Conservation (phyloP, 2,329 filamentous ascomycete species). For the Dothideomycetes sp. region DNA sequence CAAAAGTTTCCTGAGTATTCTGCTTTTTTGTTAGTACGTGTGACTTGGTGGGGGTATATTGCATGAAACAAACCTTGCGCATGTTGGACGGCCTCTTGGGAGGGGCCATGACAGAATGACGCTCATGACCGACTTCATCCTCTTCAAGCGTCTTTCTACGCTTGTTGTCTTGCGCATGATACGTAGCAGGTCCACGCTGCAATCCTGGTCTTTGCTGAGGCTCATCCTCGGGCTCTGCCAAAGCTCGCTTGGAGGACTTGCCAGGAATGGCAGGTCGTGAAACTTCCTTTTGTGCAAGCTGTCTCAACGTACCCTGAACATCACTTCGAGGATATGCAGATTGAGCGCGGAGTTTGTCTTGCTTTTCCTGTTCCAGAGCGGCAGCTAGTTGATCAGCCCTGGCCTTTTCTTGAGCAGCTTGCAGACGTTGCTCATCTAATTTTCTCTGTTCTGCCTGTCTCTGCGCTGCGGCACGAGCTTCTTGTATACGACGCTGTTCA, state of each 20-base stretch:
- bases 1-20: constrained; percentile 43
- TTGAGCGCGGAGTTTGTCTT: constrained; percentile 15
- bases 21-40: no score
- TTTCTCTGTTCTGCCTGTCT: constrained; percentile 22
- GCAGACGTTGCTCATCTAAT: constrained; percentile 41
- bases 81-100: constrained; percentile 72
- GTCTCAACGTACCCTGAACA: constrained; percentile 38
- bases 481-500: constrained; percentile 24
- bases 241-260: constrained; percentile 61
- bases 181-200: constrained; percentile 38
- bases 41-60: no score
- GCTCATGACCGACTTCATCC: constrained; percentile 52
- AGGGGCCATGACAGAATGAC: constrained; percentile 63
- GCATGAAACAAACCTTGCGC: no score
- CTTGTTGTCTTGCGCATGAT: constrained; percentile 63
- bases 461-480: constrained; percentile 25
- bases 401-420: constrained; percentile 24
- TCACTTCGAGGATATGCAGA: constrained; percentile 32
- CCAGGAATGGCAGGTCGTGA: constrained; percentile 54
- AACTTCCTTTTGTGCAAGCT: constrained; percentile 50
- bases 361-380: constrained; percentile 21
- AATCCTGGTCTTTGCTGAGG: constrained; percentile 42
- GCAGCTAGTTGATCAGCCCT: constrained; percentile 14
- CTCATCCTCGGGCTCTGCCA: constrained; percentile 55
- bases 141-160: constrained; percentile 67